Percentiles rank a stretch among this genome's conserved stretches.
phyloP scores from a whole-genome alignment of 768 basidiomycete genomes.

The Rhodotorula toruloides region DNA sequence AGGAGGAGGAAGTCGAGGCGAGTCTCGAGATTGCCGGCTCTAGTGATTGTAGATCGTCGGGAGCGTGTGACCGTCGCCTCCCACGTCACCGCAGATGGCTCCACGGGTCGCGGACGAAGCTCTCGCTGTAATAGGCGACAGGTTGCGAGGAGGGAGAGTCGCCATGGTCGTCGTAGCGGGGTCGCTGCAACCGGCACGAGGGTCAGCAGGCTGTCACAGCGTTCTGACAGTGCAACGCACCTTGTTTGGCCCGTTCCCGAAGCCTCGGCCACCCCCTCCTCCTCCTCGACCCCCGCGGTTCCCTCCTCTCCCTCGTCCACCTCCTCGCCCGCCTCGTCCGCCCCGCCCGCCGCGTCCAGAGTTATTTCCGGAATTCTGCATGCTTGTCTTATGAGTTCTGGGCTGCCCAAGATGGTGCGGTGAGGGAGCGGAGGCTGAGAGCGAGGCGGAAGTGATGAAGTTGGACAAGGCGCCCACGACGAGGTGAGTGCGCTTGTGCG shows the following conservation, averaged over 20 bases:
- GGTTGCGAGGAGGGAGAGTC: not conserved
- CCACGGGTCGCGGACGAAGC: slow-evolving; percentile 15
- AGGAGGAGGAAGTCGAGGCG: not conserved
- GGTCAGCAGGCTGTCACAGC: not conserved
- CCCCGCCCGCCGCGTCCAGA: not conserved
- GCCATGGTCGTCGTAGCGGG: slow-evolving; percentile 7
- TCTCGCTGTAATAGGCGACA: slow-evolving; percentile 9
- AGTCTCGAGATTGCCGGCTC: not conserved
- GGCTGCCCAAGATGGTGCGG: not conserved
- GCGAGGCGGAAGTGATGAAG: no score
- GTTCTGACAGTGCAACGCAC: not conserved
- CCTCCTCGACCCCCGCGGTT: not conserved
- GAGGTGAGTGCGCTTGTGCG: no score
- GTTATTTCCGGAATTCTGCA: slow-evolving; percentile 1
- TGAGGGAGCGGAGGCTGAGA: not conserved
- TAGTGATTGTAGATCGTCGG: not conserved
- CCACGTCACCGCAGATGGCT: slow-evolving; percentile 3
- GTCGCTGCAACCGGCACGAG: not conserved
- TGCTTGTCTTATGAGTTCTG: not conserved
- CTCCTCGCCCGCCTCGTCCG: slow-evolving; percentile 7
- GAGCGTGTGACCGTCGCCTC: not conserved
- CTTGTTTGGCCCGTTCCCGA: slow-evolving; percentile 18
- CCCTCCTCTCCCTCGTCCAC: not conserved
- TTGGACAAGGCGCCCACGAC: no score
- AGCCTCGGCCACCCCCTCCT: not conserved